Evolutionary conservation across 1,284 basidiomycete species (phyloP).

Genomic region (Rhodotorula sp.): DNA sequence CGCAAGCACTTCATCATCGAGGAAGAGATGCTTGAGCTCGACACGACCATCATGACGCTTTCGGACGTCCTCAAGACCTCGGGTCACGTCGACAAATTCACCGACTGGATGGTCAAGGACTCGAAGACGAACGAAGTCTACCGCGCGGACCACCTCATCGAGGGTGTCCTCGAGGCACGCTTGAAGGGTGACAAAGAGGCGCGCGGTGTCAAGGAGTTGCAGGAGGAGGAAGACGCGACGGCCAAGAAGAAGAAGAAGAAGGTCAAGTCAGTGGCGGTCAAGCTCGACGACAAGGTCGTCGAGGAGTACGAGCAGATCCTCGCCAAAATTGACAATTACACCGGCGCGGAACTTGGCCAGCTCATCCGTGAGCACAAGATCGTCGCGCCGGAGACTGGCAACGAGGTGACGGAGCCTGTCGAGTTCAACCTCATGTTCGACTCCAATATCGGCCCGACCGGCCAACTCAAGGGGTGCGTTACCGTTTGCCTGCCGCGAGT

Average conservation of each 20-base stretch:
- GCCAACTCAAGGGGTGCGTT: slow-evolving; percentile 84
- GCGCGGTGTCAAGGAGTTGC: slow-evolving; percentile 61
- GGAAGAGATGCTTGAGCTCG: slow-evolving; percentile 98
- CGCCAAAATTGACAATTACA: slow-evolving; percentile 96
- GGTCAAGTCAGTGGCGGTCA: slow-evolving; percentile 70
- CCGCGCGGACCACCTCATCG: slow-evolving; percentile 95
- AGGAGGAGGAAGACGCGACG: slow-evolving; percentile 64
- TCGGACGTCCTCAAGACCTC: slow-evolving; percentile 94
- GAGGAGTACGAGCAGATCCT: slow-evolving; percentile 77
- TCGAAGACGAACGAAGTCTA: slow-evolving; percentile 90
- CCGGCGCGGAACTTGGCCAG: slow-evolving; percentile 81
- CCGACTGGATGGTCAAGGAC: slow-evolving; percentile 99
- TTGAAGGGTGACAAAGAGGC: slow-evolving; percentile 90
- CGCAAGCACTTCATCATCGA: slow-evolving; percentile 97
- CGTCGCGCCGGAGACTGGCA: slow-evolving; percentile 86
- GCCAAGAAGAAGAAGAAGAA: slow-evolving; percentile 81
- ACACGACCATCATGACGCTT: slow-evolving; percentile 97
- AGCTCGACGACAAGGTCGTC: slow-evolving; percentile 72
- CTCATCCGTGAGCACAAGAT: slow-evolving; percentile 81
- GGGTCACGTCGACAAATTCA: slow-evolving; percentile 96
- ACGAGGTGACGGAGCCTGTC: slow-evolving; percentile 86
- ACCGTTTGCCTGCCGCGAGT: too few species aligned
- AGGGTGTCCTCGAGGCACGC: slow-evolving; percentile 84
- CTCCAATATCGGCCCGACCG: slow-evolving; percentile 94
- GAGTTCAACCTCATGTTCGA: slow-evolving; percentile 99